A percentile compares a stretch with the other conserved stretches of the same genome.
Conservation (phyloP, 2,329 filamentous ascomycete genomes). For the Hypoxylon sp. region DNA sequence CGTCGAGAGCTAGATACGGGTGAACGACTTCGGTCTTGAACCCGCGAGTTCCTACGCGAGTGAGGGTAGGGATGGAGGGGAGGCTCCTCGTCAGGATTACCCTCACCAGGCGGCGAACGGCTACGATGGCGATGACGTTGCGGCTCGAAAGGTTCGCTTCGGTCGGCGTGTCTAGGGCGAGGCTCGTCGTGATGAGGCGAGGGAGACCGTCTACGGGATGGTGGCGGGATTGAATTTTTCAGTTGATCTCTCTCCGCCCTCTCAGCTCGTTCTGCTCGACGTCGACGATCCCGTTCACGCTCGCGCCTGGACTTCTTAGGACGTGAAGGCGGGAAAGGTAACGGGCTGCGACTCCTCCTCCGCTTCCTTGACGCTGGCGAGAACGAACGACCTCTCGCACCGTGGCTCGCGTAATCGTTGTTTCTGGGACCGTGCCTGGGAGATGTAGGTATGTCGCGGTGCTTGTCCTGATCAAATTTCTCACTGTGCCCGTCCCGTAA, state of each 20-base stretch:
- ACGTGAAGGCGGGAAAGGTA: conserved; percentile 55
- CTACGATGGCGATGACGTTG: conserved; percentile 47
- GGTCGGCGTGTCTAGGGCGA: conserved; percentile 48
- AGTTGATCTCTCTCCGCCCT: conserved; percentile 47
- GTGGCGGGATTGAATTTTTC: conserved; percentile 44
- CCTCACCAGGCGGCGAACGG: conserved; percentile 49
- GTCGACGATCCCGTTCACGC: conserved; percentile 52
- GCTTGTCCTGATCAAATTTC: conserved; percentile 48
- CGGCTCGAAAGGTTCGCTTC: conserved; percentile 45
- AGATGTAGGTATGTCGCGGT: conserved; percentile 52
- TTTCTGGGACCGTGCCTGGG: conserved; percentile 53
- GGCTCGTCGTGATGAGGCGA: conserved; percentile 48
- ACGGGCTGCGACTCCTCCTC: conserved; percentile 60
- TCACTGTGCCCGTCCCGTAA: conserved; percentile 40
- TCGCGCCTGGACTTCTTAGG: conserved; percentile 62
- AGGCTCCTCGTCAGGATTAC: conserved; percentile 43
- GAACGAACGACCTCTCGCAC: conserved; percentile 52
- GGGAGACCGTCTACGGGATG: conserved; percentile 49
- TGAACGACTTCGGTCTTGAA: conserved; percentile 50
- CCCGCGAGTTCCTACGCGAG: conserved; percentile 45
- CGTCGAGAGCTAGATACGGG: conserved; percentile 50
- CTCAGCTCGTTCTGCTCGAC: conserved; percentile 47
- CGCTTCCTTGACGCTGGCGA: conserved; percentile 61
- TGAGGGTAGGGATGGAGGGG: conserved; percentile 37
- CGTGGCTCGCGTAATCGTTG: conserved; percentile 56